Evolutionary conservation across 2,329 filamentous ascomycete genomes (phyloP).

Genomic region (Neurospora crassa): DNA sequence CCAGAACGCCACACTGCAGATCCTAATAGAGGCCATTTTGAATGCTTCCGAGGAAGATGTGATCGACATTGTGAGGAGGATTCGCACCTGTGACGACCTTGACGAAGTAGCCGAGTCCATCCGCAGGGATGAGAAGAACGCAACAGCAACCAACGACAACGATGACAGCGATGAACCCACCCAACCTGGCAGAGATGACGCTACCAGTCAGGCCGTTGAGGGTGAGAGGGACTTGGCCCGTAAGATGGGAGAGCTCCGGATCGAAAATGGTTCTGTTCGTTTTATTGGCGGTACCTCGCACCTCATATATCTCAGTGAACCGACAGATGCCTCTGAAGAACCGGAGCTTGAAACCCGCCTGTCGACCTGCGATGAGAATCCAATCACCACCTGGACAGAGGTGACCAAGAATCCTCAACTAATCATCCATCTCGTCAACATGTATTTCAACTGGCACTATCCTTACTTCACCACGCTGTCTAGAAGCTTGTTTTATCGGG

Average conservation of each 20-base stretch:
- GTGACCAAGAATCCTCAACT: conserved; percentile 73
- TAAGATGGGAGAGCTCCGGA: conserved; percentile 83
- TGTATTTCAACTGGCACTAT: conserved; percentile 99
- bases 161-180: conserved; percentile 34
- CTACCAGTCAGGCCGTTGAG: conserved; percentile 33
- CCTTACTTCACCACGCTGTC: conserved; percentile 90
- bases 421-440: conserved; percentile 79
- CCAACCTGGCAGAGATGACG: conserved; percentile 25
- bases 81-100: conserved; percentile 71
- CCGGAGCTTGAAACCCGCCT: conserved; percentile 36
- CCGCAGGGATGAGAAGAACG: conserved; percentile 26
- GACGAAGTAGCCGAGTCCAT: conserved; percentile 47
- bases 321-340: conserved; percentile 28
- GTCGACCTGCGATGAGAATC: conserved; percentile 45
- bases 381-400: conserved; percentile 76
- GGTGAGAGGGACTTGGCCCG: conserved; percentile 75
- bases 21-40: conserved; percentile 84
- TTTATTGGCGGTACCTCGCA: conserved; percentile 95
- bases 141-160: conserved; percentile 17
- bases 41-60: conserved; percentile 87
- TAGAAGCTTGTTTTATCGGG: conserved; percentile 74
- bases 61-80: conserved; percentile 68
- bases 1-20: conserved; percentile 76
- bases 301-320: conserved; percentile 66
- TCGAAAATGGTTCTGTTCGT: conserved; percentile 79